phyloP scores from a whole-genome alignment of 768 basidiomycete genomes.

The Termitomyces sp. region DNA sequence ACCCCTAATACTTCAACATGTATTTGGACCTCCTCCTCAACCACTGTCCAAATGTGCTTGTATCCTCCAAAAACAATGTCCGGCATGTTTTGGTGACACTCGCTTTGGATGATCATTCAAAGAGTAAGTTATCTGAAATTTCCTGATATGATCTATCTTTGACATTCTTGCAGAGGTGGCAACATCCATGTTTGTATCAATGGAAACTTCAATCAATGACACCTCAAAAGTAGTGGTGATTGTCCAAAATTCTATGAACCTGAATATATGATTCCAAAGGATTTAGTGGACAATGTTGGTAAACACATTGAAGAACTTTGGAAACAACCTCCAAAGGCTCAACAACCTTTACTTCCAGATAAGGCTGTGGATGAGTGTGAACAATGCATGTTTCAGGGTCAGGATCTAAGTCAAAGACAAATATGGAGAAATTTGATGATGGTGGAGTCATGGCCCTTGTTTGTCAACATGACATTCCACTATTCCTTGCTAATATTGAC shows the following conservation, averaged over 20 bases:
- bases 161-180: slow-evolving; percentile 27
- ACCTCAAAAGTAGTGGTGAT: slow-evolving; percentile 25
- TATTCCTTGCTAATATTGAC: slow-evolving; percentile 37
- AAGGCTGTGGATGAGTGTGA: slow-evolving; percentile 32
- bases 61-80: too few species aligned
- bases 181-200: slow-evolving; percentile 29
- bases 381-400: slow-evolving; percentile 26
- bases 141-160: too few species aligned
- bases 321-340: slow-evolving; percentile 10
- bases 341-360: slow-evolving; percentile 21
- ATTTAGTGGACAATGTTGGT: slow-evolving; percentile 28
- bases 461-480: slow-evolving; percentile 32
- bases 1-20: too few species aligned
- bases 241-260: slow-evolving; percentile 29
- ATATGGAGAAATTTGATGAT: slow-evolving; percentile 24
- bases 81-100: too few species aligned
- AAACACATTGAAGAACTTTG: slow-evolving; percentile 18
- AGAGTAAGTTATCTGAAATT: too few species aligned
- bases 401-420: slow-evolving; percentile 16
- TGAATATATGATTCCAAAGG: slow-evolving; percentile 29
- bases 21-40: too few species aligned
- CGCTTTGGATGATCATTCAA: too few species aligned
- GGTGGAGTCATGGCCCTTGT: slow-evolving; percentile 34
- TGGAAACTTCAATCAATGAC: slow-evolving; percentile 22
- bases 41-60: too few species aligned